Percentiles rank a stretch among this genome's conserved stretches.
These are phyloP conservation scores for Diaporthe vexans DNA, from an alignment of 2,329 filamentous ascomycete genomes.

Conservation along the genomic window DNA sequence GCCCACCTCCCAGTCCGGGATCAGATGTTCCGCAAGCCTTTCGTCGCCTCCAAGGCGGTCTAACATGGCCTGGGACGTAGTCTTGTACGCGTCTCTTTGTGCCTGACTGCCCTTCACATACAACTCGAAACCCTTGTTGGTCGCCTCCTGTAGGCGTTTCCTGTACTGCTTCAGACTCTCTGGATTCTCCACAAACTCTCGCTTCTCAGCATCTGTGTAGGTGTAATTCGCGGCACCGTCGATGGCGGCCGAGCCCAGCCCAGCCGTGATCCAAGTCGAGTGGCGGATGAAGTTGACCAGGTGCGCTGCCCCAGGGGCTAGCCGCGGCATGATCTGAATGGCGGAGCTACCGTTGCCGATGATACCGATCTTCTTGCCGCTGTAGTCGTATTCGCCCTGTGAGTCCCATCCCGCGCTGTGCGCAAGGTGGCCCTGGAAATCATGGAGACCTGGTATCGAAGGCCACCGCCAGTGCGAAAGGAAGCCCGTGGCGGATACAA, in stretches of 20 bases:
- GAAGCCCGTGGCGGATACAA: conserved; percentile 72
- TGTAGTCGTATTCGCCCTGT: conserved; percentile 19
- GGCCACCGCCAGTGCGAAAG: conserved; percentile 76
- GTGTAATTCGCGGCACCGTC: conserved; percentile 30
- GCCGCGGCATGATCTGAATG: conserved; percentile 49
- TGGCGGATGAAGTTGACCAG: conserved; percentile 74
- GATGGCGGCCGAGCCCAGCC: conserved; percentile 28
- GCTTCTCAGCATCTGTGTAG: conserved; percentile 37
- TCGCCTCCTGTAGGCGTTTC: conserved; percentile 43
- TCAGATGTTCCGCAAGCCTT: conserved; percentile 51
- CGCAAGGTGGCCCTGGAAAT: conserved; percentile 31
- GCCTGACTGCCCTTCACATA: conserved; percentile 39
- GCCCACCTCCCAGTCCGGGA: conserved; percentile 71
- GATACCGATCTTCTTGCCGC: conserved; percentile 15
- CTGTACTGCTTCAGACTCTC: conserved; percentile 39
- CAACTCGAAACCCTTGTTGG: conserved; percentile 41
- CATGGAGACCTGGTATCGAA: conserved; percentile 58
- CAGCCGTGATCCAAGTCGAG: conserved; percentile 64
- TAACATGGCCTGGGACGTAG: conserved; percentile 38
- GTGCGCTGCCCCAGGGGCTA: conserved; percentile 52
- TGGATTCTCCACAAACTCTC: conserved; percentile 40
- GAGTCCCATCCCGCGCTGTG: conserved; percentile 35
- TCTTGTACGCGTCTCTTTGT: conserved; percentile 35
- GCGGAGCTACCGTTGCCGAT: conserved; percentile 36
- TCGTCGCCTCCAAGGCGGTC: conserved; percentile 40